phyloP scores from a whole-genome alignment of 2,329 filamentous ascomycete genomes.

The Stagonosporopsis rhizophila region DNA sequence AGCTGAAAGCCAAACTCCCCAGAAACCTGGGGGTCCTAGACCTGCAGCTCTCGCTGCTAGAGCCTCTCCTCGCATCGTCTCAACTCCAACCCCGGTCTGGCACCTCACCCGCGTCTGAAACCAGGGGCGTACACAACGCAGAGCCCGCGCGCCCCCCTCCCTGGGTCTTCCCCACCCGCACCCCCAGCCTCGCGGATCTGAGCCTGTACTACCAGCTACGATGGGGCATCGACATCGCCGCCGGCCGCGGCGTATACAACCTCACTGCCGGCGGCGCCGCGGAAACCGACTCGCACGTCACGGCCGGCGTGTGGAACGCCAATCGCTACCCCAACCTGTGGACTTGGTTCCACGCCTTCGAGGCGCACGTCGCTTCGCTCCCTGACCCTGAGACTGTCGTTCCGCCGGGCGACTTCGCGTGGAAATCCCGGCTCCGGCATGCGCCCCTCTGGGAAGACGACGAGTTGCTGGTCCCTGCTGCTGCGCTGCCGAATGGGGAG shows the following conservation, averaged over 20 bases:
- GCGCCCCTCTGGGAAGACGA: not conserved
- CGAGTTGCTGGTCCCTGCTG: not conserved
- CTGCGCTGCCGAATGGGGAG: not conserved
- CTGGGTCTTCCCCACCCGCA: conserved; percentile 47
- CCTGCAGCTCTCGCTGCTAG: conserved; percentile 47
- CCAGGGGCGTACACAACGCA: too few species aligned
- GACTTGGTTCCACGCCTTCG: conserved; percentile 47
- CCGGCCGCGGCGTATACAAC: conserved; percentile 44
- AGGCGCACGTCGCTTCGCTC: conserved; percentile 41
- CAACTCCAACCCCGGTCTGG: not conserved
- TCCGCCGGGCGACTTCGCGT: conserved; percentile 17
- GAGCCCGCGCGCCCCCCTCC: too few species aligned
- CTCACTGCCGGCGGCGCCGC: conserved; percentile 45
- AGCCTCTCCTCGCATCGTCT: conserved; percentile 48
- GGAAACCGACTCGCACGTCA: conserved; percentile 29
- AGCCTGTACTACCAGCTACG: conserved; percentile 49
- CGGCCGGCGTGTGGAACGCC: conserved; percentile 46
- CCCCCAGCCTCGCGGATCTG: conserved; percentile 48
- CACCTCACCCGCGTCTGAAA: too few species aligned
- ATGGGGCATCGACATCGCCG: conserved; percentile 51
- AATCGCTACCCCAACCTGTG: conserved; percentile 47
- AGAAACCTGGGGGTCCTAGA: conserved; percentile 49
- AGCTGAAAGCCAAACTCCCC: conserved; percentile 50
- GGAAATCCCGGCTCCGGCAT: not conserved
- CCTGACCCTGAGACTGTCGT: conserved; percentile 30